phyloP scores from a whole-genome alignment of 2,329 filamentous ascomycete species.

The Aspergillus proliferans region DNA sequence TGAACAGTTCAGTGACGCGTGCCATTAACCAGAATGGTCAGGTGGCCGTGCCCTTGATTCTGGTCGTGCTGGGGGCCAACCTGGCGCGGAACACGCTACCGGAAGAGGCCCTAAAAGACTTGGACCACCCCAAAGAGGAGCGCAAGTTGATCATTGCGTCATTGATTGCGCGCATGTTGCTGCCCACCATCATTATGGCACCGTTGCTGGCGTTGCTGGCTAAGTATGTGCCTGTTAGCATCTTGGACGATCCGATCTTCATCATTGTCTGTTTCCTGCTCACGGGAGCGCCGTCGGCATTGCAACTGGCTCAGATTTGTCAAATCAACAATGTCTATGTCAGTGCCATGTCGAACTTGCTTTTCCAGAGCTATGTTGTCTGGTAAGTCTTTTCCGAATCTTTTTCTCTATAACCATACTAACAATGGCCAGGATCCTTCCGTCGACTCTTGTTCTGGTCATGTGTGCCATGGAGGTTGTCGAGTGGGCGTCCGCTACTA shows the following conservation, averaged over 20 bases:
- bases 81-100: constrained; percentile 85
- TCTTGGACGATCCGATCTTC: constrained; percentile 95
- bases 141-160: constrained; percentile 79
- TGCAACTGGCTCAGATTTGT: constrained; percentile 96
- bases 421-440: constrained; percentile 64
- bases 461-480: constrained; percentile 88
- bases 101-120: constrained; percentile 56
- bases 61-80: constrained; percentile 93
- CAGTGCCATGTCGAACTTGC: constrained; percentile 81
- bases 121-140: constrained; percentile 62
- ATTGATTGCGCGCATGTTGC: constrained; percentile 80
- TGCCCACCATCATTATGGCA: constrained; percentile 88
- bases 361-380: constrained; percentile 95
- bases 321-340: constrained; percentile 97
- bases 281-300: constrained; percentile 83
- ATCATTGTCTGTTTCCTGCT: constrained; percentile 96
- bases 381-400: constrained; percentile 54
- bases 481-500: constrained; percentile 61
- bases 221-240: constrained; percentile 87
- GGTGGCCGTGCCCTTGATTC: constrained; percentile 88
- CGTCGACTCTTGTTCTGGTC: constrained; percentile 83
- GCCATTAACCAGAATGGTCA: constrained; percentile 79
- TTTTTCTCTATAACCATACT: constrained; percentile 5
- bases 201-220: constrained; percentile 79
- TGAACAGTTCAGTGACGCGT: constrained; percentile 86